phyloP scores from a whole-genome alignment of 176 grass and related monocot genomes.

The Musa schizocarpa region DNA sequence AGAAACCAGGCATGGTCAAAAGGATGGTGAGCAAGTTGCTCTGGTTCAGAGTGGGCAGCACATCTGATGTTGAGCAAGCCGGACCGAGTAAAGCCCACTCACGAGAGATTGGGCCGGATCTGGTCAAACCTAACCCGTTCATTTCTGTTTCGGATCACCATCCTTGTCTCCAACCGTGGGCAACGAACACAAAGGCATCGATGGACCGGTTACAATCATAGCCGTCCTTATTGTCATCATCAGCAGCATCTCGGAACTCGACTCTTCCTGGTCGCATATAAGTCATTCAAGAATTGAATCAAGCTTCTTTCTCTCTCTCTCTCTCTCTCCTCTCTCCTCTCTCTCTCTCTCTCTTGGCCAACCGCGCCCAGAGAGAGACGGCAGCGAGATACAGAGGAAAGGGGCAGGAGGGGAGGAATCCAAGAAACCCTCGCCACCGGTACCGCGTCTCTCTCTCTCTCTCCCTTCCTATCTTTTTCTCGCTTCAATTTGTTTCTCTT shows the following conservation, averaged over 20 bases:
- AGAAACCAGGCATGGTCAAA: conserved; percentile 87
- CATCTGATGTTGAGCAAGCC: too few relatives aligned
- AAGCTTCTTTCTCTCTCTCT: not conserved
- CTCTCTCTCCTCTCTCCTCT: not conserved
- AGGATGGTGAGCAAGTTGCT: conserved; percentile 85
- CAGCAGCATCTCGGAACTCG: not conserved
- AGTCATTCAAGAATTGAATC: not conserved
- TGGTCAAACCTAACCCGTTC: too few relatives aligned
- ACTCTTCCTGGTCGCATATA: too few relatives aligned
- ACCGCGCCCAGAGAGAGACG: not conserved
- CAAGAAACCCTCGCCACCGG: not conserved
- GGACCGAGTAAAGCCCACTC: too few relatives aligned
- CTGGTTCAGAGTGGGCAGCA: conserved; percentile 80
- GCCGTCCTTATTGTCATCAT: not conserved
- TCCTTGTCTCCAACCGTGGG: too few relatives aligned
- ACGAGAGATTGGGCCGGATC: too few relatives aligned
- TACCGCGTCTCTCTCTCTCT: not conserved
- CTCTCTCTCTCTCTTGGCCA: not conserved
- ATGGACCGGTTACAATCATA: not conserved
- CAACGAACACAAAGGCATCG: too few relatives aligned
- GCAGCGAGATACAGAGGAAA: not conserved
- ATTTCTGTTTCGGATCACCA: too few relatives aligned
- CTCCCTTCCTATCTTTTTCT: not conserved
- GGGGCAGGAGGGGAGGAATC: not conserved
- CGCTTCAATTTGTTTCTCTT: not conserved